These are phyloP conservation scores for Ochetophila trinervis DNA, from an alignment of 306 rosid genomes.

Conservation along the genomic window DNA sequence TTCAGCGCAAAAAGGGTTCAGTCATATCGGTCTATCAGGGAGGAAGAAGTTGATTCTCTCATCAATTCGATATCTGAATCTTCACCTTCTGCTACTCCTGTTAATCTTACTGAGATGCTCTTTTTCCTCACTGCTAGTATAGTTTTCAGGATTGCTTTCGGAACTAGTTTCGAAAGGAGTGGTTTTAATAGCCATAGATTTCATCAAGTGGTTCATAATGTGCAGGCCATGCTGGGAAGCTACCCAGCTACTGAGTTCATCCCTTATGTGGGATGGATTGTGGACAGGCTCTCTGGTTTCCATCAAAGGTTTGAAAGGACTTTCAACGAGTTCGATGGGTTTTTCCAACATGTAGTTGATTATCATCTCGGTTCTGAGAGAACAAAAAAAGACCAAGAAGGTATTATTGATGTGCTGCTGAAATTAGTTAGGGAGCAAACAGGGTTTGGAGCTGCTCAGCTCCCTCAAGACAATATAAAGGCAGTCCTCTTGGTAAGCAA, in stretches of 20 bases:
- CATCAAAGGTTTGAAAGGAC: constrained; percentile 25
- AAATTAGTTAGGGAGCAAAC: constrained; percentile 4
- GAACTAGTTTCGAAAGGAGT: constrained; percentile 28
- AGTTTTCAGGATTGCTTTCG: constrained; percentile 43
- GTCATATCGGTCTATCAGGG: constrained; percentile 18
- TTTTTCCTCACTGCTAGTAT: constrained; percentile 25
- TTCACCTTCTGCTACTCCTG: not conserved
- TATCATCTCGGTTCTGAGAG: constrained; percentile 22
- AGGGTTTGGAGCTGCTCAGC: not conserved
- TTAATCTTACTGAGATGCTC: constrained; percentile 30
- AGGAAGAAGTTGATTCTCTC: constrained; percentile 14
- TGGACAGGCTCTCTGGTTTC: constrained; percentile 40
- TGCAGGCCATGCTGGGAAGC: constrained; percentile 23
- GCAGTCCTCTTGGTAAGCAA: constrained; percentile 31
- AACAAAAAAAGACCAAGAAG: constrained; percentile 18
- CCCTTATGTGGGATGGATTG: constrained; percentile 41
- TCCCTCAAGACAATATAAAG: constrained; percentile 30
- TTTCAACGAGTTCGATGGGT: constrained; percentile 29
- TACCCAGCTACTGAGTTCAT: constrained; percentile 37
- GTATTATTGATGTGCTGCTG: constrained; percentile 26
- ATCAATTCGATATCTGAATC: constrained; percentile 6
- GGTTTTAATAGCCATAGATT: constrained; percentile 24
- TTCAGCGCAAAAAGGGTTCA: constrained; percentile 30
- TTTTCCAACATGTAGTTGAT: constrained; percentile 40
- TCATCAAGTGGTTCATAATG: constrained; percentile 37